Evolutionary conservation across 2,329 filamentous ascomycete species (phyloP).

Genomic region (Aspergillus fumigatiaffinis): DNA sequence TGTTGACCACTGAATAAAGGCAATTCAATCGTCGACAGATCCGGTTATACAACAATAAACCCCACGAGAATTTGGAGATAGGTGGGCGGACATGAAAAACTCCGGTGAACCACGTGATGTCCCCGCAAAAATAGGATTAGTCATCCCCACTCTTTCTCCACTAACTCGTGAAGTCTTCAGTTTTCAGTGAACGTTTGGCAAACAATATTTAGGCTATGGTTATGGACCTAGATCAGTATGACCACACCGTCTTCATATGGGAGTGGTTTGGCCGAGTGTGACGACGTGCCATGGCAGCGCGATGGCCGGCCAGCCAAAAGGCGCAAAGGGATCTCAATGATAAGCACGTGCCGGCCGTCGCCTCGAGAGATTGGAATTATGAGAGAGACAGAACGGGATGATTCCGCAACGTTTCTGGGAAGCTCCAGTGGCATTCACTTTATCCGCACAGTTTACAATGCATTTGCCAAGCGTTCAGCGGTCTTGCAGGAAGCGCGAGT

Average conservation of each 20-base stretch:
- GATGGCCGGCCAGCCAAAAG: slow-evolving; percentile 22
- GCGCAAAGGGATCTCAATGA: slow-evolving; percentile 20
- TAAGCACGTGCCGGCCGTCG: slow-evolving; percentile 15
- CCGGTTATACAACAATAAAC: too few species aligned
- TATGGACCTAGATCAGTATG: not conserved
- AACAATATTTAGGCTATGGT: not conserved
- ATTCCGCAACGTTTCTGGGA: slow-evolving; percentile 53
- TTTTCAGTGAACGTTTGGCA: not conserved
- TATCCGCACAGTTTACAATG: slow-evolving; percentile 52
- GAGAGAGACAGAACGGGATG: slow-evolving; percentile 47
- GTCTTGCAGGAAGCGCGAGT: slow-evolving; percentile 26
- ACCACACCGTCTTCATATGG: not conserved
- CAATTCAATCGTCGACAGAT: not conserved
- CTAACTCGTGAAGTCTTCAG: not conserved
- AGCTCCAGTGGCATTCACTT: slow-evolving; percentile 59
- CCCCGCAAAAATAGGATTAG: not conserved
- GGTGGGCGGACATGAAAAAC: not conserved
- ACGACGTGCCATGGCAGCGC: not conserved
- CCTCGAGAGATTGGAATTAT: slow-evolving; percentile 48
- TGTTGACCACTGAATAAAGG: not conserved
- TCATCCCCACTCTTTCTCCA: not conserved
- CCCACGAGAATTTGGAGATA: not conserved
- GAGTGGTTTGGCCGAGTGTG: not conserved
- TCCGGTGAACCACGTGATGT: not conserved
- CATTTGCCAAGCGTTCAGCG: slow-evolving; percentile 39